Evolutionary conservation across 2,329 filamentous ascomycete species (phyloP).

Genomic region (Tolypocladium pustulatum): DNA sequence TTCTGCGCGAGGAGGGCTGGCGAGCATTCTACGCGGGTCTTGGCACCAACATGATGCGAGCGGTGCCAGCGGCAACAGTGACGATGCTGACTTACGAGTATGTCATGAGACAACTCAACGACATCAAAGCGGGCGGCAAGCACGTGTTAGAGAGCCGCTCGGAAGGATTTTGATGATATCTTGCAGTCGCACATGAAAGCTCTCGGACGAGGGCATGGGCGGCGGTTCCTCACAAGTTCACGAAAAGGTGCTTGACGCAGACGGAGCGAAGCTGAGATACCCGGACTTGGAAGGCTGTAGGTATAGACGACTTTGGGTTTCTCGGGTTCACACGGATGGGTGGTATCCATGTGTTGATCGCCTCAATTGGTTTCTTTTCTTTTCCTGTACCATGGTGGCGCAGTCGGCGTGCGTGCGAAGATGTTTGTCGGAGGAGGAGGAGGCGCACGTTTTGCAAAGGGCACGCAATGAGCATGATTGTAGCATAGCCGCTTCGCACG

Average conservation of each 20-base stretch:
- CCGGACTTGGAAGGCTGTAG: slow-evolving; percentile 16
- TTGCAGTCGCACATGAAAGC: neutral
- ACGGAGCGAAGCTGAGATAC: slow-evolving; percentile 20
- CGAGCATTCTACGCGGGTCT: slow-evolving; percentile 93
- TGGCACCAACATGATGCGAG: slow-evolving; percentile 94
- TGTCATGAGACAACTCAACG: slow-evolving; percentile 43
- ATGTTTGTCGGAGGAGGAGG: neutral
- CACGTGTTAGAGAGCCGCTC: neutral
- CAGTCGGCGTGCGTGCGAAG: neutral
- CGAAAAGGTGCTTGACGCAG: neutral
- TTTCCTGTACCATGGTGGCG: neutral
- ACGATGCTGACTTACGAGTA: slow-evolving; percentile 97
- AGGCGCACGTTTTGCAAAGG: neutral
- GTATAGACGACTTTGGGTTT: slow-evolving; percentile 23
- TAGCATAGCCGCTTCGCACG: neutral
- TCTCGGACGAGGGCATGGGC: neutral
- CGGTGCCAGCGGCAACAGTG: slow-evolving; percentile 88
- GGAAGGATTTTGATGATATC: neutral
- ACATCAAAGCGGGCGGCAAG: slow-evolving; percentile 26
- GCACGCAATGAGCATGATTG: neutral
- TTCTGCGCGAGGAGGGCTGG: slow-evolving; percentile 88
- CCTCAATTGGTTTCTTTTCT: slow-evolving; percentile 6
- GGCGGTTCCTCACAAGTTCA: neutral
- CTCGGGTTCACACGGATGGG: slow-evolving; percentile 10
- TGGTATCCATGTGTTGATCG: slow-evolving; percentile 8